Percentiles rank a stretch among this genome's conserved stretches.
Conservation (phyloP, 2,329 filamentous ascomycete species). For the Colletotrichum liriopes region DNA sequence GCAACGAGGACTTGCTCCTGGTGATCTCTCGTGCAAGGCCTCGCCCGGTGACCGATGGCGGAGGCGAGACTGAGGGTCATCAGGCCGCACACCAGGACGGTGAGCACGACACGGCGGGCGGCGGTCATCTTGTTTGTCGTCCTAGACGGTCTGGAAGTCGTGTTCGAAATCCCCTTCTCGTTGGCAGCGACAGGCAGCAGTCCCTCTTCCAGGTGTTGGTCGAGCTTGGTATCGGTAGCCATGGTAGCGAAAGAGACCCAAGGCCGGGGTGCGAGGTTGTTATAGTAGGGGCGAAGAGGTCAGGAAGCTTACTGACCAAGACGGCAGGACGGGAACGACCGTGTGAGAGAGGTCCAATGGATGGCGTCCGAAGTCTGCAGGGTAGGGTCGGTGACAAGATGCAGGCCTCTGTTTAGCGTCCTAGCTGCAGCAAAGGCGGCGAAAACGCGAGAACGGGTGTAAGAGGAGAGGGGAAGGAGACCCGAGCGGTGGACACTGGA, state of each 20-base stretch:
- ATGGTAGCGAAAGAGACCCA: slow-evolving; percentile 32
- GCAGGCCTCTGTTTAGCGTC: slow-evolving; percentile 38
- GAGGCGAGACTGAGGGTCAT: slow-evolving; percentile 47
- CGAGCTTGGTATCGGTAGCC: slow-evolving; percentile 41
- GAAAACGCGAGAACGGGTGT: slow-evolving; percentile 30
- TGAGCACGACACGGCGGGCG: slow-evolving; percentile 44
- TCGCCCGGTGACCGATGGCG: slow-evolving; percentile 31
- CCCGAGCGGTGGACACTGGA: slow-evolving; percentile 27
- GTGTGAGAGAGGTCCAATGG: slow-evolving; percentile 28
- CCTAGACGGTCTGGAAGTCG: slow-evolving; percentile 21
- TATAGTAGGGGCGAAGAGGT: slow-evolving; percentile 51
- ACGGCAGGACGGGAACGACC: slow-evolving; percentile 33
- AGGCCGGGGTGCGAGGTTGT: slow-evolving; percentile 40
- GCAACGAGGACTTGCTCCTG: slow-evolving; percentile 22
- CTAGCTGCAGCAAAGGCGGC: slow-evolving; percentile 37
- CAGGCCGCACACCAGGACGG: slow-evolving; percentile 45
- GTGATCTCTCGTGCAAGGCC: slow-evolving; percentile 36
- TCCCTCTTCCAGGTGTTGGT: slow-evolving; percentile 44
- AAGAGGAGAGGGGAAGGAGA: slow-evolving; percentile 23
- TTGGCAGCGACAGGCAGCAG: slow-evolving; percentile 42
- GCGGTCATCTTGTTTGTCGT: slow-evolving; percentile 44
- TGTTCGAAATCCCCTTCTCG: slow-evolving; percentile 41
- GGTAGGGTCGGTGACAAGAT: slow-evolving; percentile 30
- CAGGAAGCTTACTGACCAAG: slow-evolving; percentile 42
- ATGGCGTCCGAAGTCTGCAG: slow-evolving; percentile 26